Base-by-base conservation (phyloP, 768 basidiomycete genomes). In the Hydnomerulius pinastri region DNA sequence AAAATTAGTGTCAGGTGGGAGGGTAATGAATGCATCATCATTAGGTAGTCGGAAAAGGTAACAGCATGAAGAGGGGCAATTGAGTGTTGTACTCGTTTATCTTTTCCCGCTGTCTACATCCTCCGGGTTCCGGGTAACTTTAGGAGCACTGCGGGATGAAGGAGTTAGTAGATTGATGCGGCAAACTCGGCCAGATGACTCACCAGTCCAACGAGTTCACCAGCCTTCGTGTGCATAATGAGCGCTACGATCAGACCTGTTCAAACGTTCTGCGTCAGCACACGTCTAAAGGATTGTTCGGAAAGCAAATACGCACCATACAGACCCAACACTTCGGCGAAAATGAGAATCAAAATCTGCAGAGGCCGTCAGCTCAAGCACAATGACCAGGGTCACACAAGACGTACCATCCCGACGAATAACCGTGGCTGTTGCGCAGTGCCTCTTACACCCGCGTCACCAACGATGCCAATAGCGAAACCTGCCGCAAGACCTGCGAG, bases 391-490 rank as follows among this genome's bases (percentile, higher is more conserved):
- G 4, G 20, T 28, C 11, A 37, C 2, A 40, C 25, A 43, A 23
- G 27, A 65, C 82, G 6, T 18, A 87, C 90, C 94, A 96, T 98
- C 66, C 92, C 90, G 61, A 97, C 93, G 72, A 88, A 96, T 59
- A 97, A 77, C 62, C 91, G 77, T 44, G 93, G 92, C 74, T 98
- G 95, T 71, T 98, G 96, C 39, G 95, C 96, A 46, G 95, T 97
- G 52, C 96, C 97, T 39, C 97, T 80, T 24, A 98, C 97, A 79
- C 97, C 96, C 53, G 96, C 95, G 68, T 99, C 97, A 67, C 97
- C 97, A 50, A 98, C 97, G 66, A 98, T 98, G 50, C 97, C 97
- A 65, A 99, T 87, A 54, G 97, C 97, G 59, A 98, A 96, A 43
- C 97, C 97, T 53, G 96, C 96, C 43, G 94, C 91, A 30, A 99